A percentile compares a stretch with the other conserved stretches of the same genome.
phyloP scores from a whole-genome alignment of 139 green algal genomes.

The Dunaliella primolecta region DNA sequence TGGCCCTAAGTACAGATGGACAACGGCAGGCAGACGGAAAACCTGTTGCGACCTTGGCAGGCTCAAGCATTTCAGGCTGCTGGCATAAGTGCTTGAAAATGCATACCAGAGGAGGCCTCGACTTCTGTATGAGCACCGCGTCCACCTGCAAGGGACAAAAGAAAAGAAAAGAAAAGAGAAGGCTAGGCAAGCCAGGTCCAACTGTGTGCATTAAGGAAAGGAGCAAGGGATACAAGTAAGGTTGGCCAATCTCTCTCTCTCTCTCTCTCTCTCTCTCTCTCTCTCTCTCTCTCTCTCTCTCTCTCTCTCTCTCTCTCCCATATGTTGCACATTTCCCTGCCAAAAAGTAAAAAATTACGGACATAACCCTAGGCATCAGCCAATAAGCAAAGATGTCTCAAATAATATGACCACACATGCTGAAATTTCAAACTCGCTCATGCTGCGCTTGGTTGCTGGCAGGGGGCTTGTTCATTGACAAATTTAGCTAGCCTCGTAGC shows the following conservation, averaged over 20 bases:
- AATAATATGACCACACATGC: neutral
- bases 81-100: no score
- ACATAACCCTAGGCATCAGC: neutral
- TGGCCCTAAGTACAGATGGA: neutral
- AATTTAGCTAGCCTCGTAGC: no score
- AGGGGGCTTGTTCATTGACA: neutral
- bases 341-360: no score
- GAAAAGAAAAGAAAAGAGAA: neutral
- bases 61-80: no score
- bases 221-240: neutral
- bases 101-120: neutral
- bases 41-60: neutral
- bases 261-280: no score
- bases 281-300: no score
- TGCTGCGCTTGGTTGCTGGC: no score
- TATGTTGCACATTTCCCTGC: no score
- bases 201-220: neutral
- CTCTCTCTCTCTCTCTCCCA: no score
- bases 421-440: neutral
- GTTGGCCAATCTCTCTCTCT: no score
- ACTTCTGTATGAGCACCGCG: neutral
- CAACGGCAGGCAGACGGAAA: neutral
- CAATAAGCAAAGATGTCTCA: neutral
- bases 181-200: neutral
- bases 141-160: neutral